Conservation (phyloP, 257 asterid species). For the Oldenlandia corymbosa region DNA sequence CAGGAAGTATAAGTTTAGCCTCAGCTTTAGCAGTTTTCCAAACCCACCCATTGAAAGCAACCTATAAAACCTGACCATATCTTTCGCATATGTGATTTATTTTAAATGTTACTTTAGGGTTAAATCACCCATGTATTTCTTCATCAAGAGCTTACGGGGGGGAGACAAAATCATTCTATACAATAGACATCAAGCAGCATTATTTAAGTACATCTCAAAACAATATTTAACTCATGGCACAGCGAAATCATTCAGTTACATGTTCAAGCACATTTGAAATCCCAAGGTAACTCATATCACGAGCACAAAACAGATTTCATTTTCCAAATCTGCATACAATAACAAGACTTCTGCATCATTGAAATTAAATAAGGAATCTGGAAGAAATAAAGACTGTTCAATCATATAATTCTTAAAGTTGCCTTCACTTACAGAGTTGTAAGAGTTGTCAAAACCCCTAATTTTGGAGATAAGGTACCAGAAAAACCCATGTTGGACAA, state of each 20-base stretch:
- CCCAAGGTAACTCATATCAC: background rate
- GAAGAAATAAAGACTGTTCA: too few relatives aligned
- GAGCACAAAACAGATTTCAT: too few relatives aligned
- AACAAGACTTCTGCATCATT: too few relatives aligned
- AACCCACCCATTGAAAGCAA: background rate
- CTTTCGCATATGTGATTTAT: background rate
- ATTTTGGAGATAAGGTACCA: conserved; percentile 68
- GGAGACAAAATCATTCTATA: background rate
- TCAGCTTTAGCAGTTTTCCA: background rate
- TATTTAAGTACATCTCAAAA: background rate
- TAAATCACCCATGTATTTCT: too few relatives aligned
- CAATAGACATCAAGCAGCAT: background rate
- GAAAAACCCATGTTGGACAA: conserved; percentile 86
- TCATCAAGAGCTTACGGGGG: too few relatives aligned
- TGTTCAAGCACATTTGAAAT: too few relatives aligned
- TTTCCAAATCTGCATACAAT: too few relatives aligned
- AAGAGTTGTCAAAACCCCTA: conserved; percentile 57
- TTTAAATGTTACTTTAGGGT: too few relatives aligned
- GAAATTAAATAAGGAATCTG: too few relatives aligned
- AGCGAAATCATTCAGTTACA: too few relatives aligned
- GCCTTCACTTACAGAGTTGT: conserved; percentile 60
- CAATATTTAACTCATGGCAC: too few relatives aligned
- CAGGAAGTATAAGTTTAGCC: background rate
- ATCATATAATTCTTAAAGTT: conserved; percentile 15
- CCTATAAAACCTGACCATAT: background rate